Evolutionary conservation across 163 green algal genomes (phyloP), one percentile per base, ranked within the genome.

Genomic region (Botryococcus braunii): DNA sequence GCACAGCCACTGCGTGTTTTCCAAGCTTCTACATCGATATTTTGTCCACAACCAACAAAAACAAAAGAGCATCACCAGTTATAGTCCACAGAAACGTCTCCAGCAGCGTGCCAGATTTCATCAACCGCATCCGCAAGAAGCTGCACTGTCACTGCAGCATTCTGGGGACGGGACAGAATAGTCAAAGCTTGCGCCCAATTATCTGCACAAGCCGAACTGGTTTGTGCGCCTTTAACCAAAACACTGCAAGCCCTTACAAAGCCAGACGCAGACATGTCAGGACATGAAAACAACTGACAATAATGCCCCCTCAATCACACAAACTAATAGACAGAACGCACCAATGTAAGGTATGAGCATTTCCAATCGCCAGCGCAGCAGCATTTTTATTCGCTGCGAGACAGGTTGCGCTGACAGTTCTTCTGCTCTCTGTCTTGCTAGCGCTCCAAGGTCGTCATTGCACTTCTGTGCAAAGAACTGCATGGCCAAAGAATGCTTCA

Each of bases 161-260:
- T 80, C 3, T 25, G 32, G 0, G 86, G 86, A 48, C 62, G 55
- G 0, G 86, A 65, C 29, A 76, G 68, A 8, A 90, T 65, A 25
- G 59, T 62, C 48, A 91, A 41, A 11, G 83, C 84, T 66, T 85
- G 74, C 4, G 86, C 74, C 86, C 86, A 93, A 2, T 25, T 62
- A 49, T 89, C 72, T 79, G 72, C 62, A 74, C 5, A n/a, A 17
- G 11, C 52, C 52, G 17, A 25, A 61, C 13, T 13, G 46, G 46
- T 52, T 21, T n/a, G 46, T 52, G 46, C 46, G n/a, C n/a, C n/a
- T n/a, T n/a, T n/a, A n/a, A n/a, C n/a, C n/a, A n/a, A n/a, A n/a
- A n/a, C n/a, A n/a, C n/a, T n/a, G n/a, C n/a, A n/a, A n/a, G n/a
- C n/a, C n/a, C n/a, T n/a, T n/a, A n/a, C n/a, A n/a, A n/a, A n/a